phyloP scores from a whole-genome alignment of 805 yeast genomes.

The Huiozyma sinensis region DNA sequence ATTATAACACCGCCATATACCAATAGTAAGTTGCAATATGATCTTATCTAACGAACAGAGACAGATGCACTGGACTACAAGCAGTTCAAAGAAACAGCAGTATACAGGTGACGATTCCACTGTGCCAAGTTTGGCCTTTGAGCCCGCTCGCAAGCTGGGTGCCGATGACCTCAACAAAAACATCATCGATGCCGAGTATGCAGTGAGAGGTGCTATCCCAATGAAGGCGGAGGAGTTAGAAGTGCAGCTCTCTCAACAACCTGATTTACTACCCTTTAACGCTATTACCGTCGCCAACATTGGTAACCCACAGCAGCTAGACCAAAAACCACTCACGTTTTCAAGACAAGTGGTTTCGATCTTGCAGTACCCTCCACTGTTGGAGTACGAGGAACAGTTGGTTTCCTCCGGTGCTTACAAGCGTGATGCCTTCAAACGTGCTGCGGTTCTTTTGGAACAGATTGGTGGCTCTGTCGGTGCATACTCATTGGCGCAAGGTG shows the following conservation, averaged over 20 bases:
- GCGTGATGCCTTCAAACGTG: conserved; percentile 64
- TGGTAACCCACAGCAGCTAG: conserved; percentile 95
- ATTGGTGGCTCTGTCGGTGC: conserved; percentile 82
- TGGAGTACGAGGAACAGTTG: conserved; percentile 24
- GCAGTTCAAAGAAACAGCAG: no score
- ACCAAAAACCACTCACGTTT: conserved; percentile 88
- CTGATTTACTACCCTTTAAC: conserved; percentile 61
- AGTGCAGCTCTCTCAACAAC: conserved; percentile 39
- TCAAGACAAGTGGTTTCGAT: conserved; percentile 82
- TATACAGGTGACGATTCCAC: no score
- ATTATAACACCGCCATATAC: no score
- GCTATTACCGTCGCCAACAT: conserved; percentile 81
- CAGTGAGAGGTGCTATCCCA: conserved; percentile 93
- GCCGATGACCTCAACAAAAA: conserved; percentile 49
- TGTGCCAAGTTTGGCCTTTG: conserved; percentile 3
- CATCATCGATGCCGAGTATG: conserved; percentile 81
- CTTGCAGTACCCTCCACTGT: conserved; percentile 71
- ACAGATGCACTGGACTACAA: no score
- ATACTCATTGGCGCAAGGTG: conserved; percentile 90
- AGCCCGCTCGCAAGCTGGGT: conserved; percentile 28
- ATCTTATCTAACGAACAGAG: no score
- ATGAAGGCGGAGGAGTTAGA: conserved; percentile 79
- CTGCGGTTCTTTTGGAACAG: conserved; percentile 44
- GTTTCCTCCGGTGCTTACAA: conserved; percentile 31
- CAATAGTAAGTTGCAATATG: no score